Conservation (phyloP, 129 eudicot species). For the Centella asiatica region DNA sequence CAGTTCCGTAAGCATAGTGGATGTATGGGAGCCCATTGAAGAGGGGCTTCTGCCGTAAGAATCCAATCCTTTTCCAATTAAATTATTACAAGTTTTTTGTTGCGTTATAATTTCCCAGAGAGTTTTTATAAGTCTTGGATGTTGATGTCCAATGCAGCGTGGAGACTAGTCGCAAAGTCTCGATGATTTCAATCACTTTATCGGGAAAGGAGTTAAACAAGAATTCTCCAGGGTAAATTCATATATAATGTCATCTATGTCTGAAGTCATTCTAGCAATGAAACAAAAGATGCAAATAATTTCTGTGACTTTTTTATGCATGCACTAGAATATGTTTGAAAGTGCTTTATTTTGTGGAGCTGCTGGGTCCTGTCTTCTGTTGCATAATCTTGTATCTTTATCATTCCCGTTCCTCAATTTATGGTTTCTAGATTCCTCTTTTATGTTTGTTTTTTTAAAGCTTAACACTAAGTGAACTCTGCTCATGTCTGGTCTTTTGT, state of each 20-base stretch:
- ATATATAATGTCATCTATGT: background rate
- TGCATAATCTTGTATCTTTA: no score
- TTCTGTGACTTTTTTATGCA: no score
- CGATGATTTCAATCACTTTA: conserved; percentile 28
- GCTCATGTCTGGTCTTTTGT: background rate
- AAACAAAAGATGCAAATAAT: background rate
- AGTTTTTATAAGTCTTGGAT: no score
- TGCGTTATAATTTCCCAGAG: background rate
- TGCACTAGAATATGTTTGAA: no score
- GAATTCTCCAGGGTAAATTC: conserved; percentile 33
- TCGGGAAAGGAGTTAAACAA: conserved; percentile 29
- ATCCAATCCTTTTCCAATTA: background rate
- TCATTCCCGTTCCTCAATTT: background rate
- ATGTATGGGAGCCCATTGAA: conserved; percentile 39
- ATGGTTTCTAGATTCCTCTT: background rate
- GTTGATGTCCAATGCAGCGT: conserved; percentile 11
- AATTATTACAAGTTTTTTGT: background rate
- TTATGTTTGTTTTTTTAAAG: background rate
- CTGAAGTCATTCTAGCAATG: no score
- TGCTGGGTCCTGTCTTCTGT: no score
- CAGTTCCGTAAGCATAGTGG: conserved; percentile 30
- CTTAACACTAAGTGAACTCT: background rate
- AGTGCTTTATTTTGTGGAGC: no score
- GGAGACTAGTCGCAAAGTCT: conserved; percentile 38
- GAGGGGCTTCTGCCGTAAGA: conserved; percentile 36